Evolutionary conservation across 192 early-diverging fungal genomes (phyloP), one percentile per base, ranked within the genome.

Genomic region (Coemansia sp.): DNA sequence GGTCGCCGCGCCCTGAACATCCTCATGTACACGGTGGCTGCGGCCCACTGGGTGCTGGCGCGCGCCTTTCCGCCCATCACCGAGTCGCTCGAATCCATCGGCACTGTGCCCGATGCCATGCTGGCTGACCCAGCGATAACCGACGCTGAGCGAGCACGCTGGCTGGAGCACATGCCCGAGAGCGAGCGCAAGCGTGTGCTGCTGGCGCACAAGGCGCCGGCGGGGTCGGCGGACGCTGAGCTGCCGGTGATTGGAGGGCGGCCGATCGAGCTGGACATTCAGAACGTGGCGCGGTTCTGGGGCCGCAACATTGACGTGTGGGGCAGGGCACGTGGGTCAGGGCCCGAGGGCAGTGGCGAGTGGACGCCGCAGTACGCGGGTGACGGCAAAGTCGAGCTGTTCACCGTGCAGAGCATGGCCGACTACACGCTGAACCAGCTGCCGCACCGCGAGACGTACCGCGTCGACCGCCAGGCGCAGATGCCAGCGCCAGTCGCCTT

Each of bases 201-300:
- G 16, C 46, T 81, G 65, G 66, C 72, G n/a, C 73, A 71, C 38
- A 70, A 73, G 10, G 76, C 80, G 22, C 81, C 66, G 3, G 66
- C 65, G 3, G 84, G 66, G 24, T 78, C 82, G 8, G 63, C 66
- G 15, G 80, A 83, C 67, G 74, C 78, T 68, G 80, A 70, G 66
- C 69, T 87, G 18, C 86, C 89, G 1, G 80, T 83, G 40, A 75
- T 90, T 33, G 76, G 83, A 24, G 81, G 80, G 58, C 82, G 90
- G 62, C 89, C 89, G 3, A 89, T 92, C 62, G 91, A 92, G 64
- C 81, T 92, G 61, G 84, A 90, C 71, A 79, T 91, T n/a, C 89
- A 90, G 65, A 92, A 92, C 66, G 89, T 92, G 29, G 88, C 91
- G 20, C 87, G 88, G 44, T 87, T 90, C 60, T 90, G 89, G 89